Evolutionary conservation across 352 stramenopile species (phyloP), one percentile per base, ranked within the genome.

Genomic region (Phytophthora lateralis): DNA sequence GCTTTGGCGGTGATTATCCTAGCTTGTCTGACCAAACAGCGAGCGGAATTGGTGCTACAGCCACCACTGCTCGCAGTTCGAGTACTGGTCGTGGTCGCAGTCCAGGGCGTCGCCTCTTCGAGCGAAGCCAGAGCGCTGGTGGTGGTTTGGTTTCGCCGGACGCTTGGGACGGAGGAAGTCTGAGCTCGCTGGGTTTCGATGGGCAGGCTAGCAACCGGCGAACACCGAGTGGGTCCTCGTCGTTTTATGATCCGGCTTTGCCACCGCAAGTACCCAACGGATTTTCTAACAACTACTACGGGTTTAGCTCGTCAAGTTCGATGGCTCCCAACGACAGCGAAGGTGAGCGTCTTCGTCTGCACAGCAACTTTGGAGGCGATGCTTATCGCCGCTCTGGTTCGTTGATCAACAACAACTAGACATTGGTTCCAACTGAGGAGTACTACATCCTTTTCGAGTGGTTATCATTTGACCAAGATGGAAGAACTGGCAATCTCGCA

Each of bases 1-100:
- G 85, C 71, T 91, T 82, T 49, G 84, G 85, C n/a, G 80, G 82
- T 17, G 80, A 93, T 42, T 92, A 86, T 41, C 60, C 71, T 12
- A 74, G 52, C 26, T 15, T 63, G n/a, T 37, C 55, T 18, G 59
- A 52, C 11, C 12, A 42, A 24, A 54, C 41, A 26, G 41, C 59
- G 17, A 62, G 35, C 18, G 61, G 27, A 26, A 18, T 72, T 50
- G 54, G 32, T 21, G 27, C 29, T 38, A 37, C 53, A 0, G 49
- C 21, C 6, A 56, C 59, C 5, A 41, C 59, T 47, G 34, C 18
- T 52, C 60, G 51, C n/a, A 68, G 51, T 44, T 20, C 60, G 15
- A 71, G 43, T 26, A 46, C 44, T 32, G 48, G 43, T 4, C 64
- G 51, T 37, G 37, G 54, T n/a, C 53, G 32, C n/a, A 54, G 20